Base-by-base conservation (phyloP, 73 alveolate genomes). In the Effrenium voratum region DNA sequence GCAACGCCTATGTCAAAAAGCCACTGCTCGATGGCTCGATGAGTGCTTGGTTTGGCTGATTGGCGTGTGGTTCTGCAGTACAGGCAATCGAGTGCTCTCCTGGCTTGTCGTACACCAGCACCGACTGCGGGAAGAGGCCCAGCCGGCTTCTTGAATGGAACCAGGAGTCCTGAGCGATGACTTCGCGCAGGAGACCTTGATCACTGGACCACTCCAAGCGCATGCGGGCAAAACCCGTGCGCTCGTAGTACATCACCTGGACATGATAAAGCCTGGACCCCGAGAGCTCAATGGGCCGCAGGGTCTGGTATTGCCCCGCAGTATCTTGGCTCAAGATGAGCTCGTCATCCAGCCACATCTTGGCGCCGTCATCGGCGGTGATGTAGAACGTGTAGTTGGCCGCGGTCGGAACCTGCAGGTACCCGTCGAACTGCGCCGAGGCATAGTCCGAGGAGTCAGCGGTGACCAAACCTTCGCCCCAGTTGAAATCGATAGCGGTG, bases 311-410 rank as follows among this genome's bases (percentile, higher is more conserved):
- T 77, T 91, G 98, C 44, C 98, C 98, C 4, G 98, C 88, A 32
- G 83, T 75, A 28, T 79, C 98, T 34, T 70, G 86, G 76, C 98
- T 91, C 79, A 91, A 22, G 24, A 99, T 98, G 88, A 99, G 97
- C 87, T 77, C 96, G 59, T 99, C 99, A 81, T 99, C 99, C 40
- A 99, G 66, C 99, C 91, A 99, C 81, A 99, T 70, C 93, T 99
- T 99, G 94, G 99, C 98, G 40, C 99, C 99, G 92, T 99, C 99
- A 93, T 99, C 99, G 38, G 99, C 99, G n/a, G 99, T 99, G 66
- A 99, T 55, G 87, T 98, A 99, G 93, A 99, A 99, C 93, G 99
- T 99, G 98, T 96, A 99, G 83, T 98, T 98, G 84, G 99, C 99
- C 52, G 99, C 97, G 47, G 93, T 84, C 5, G 99, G 99, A 34